Evolutionary conservation across 164 flowering plant species (phyloP).

Genomic region (Vitis rupestris): DNA sequence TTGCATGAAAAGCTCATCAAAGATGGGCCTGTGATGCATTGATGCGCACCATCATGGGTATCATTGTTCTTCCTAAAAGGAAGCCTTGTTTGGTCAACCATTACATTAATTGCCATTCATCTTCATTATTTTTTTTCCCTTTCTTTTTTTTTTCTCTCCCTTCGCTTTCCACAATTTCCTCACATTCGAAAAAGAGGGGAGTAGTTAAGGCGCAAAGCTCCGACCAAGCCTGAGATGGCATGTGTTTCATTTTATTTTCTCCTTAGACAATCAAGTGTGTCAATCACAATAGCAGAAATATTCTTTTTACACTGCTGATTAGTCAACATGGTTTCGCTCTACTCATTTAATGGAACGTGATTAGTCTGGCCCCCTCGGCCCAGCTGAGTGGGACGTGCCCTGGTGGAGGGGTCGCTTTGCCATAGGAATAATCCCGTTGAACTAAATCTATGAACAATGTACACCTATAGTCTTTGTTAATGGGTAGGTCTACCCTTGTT

Average conservation of each 20-base stretch:
- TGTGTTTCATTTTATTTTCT: neutral
- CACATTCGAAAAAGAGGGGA: too few relatives aligned
- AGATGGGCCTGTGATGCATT: constrained; percentile 4
- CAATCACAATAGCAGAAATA: neutral
- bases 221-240: constrained; percentile 1
- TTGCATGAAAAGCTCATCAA: constrained; percentile 21
- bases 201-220: neutral
- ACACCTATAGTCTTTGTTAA: too few relatives aligned
- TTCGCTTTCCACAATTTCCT: too few relatives aligned
- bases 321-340: constrained; percentile 5
- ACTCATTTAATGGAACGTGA: constrained; percentile 23
- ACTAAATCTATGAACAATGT: too few relatives aligned
- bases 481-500: too few relatives aligned
- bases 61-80: constrained; percentile 24
- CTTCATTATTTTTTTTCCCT: neutral
- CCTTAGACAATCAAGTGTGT: neutral
- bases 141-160: neutral
- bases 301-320: neutral
- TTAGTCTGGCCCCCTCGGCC: constrained; percentile 6
- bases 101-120: constrained; percentile 20
- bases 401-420: too few relatives aligned
- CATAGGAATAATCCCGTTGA: too few relatives aligned
- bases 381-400: too few relatives aligned
- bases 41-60: constrained; percentile 25
- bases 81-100: constrained; percentile 25